These are phyloP conservation scores for Dendrobium huoshanense DNA, from an alignment of 106 monocot genomes.

Conservation along the genomic window DNA sequence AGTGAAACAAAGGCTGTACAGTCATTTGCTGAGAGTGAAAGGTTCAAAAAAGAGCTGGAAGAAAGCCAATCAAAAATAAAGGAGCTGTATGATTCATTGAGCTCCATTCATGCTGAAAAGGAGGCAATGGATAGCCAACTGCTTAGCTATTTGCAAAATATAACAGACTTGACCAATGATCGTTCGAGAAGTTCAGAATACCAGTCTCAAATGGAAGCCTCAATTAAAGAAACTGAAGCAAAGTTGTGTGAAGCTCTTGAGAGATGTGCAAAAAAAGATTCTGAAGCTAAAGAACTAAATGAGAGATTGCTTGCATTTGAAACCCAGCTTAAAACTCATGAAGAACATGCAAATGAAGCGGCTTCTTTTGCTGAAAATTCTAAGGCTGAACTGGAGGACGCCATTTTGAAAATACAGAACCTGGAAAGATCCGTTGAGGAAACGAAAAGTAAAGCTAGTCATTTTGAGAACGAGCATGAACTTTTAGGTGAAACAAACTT, in stretches of 20 bases:
- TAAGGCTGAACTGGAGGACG: conserved; percentile 47
- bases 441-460: conserved; percentile 19
- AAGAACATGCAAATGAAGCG: conserved; percentile 40
- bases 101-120: conserved; percentile 49
- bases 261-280: conserved; percentile 37
- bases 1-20: conserved; percentile 33
- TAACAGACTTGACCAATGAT: conserved; percentile 42
- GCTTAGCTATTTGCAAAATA: conserved; percentile 37
- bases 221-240: conserved; percentile 44
- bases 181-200: conserved; percentile 54
- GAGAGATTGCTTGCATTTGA: conserved; percentile 55
- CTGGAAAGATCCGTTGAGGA: conserved; percentile 30
- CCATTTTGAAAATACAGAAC: conserved; percentile 32
- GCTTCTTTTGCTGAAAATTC: conserved; percentile 27
- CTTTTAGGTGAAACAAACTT: conserved; percentile 35
- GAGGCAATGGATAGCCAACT: conserved; percentile 43
- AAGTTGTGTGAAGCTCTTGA: conserved; percentile 51
- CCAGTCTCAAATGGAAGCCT: conserved; percentile 48
- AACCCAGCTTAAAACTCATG: conserved; percentile 33
- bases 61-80: conserved; percentile 32
- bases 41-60: conserved; percentile 55
- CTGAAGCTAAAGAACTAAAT: conserved; percentile 40
- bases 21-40: conserved; percentile 37
- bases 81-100: conserved; percentile 38
- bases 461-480: conserved; percentile 46